A percentile compares a stretch with the other conserved stretches of the same genome.
These are phyloP conservation scores for Nemania sp. DNA, from an alignment of 2,329 filamentous ascomycete species.

Conservation along the genomic window DNA sequence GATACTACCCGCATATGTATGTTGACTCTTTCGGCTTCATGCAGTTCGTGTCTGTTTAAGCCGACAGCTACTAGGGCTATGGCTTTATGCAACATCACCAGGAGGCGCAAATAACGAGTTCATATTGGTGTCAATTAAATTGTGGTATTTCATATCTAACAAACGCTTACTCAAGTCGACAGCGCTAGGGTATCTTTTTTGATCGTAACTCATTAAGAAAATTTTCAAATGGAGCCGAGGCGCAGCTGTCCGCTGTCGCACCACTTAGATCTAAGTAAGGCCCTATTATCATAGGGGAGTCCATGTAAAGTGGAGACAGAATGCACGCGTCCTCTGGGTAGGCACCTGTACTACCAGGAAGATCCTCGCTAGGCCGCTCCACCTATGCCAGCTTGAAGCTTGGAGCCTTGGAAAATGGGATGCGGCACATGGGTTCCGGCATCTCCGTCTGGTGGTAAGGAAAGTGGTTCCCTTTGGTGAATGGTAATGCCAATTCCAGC, in stretches of 20 bases:
- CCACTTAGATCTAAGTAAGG: constrained; percentile 16
- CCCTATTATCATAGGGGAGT: neutral
- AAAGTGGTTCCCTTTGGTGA: neutral
- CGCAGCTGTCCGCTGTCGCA: constrained; percentile 14
- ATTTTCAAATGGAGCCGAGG: constrained; percentile 11
- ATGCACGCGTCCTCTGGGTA: too few relatives aligned
- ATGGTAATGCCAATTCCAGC: constrained; percentile 2
- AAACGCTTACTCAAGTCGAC: constrained; percentile 3
- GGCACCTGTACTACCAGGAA: too few relatives aligned
- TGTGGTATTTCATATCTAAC: constrained; percentile 18
- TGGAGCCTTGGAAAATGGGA: constrained; percentile 7
- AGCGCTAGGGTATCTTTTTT: constrained; percentile 11
- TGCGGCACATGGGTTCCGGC: too few relatives aligned
- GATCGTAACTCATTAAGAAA: constrained; percentile 18
- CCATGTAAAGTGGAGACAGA: constrained; percentile 7
- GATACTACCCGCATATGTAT: too few relatives aligned
- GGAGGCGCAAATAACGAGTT: neutral
- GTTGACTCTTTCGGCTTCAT: constrained; percentile 12
- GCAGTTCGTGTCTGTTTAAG: constrained; percentile 13
- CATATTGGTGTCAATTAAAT: constrained; percentile 5
- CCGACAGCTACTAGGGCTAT: neutral
- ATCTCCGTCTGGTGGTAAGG: neutral
- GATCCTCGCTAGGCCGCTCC: constrained; percentile 9
- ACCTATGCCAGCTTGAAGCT: constrained; percentile 3
- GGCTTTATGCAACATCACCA: too few relatives aligned